Conservation (phyloP, 2,329 filamentous ascomycete species). For the Hansfordia pulvinata region DNA sequence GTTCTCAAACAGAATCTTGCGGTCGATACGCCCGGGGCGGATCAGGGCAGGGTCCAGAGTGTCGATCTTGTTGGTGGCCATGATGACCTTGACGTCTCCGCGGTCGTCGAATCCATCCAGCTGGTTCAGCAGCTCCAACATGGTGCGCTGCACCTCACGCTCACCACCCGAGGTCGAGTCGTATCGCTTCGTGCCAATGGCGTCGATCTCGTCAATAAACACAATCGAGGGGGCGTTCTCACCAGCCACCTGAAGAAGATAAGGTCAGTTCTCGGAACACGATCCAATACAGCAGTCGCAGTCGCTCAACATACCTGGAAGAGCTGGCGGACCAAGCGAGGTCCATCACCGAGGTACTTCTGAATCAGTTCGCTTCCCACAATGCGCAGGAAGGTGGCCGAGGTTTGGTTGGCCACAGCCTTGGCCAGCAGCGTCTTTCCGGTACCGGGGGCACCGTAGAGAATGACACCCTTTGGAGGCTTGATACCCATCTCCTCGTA, state of each 20-base stretch:
- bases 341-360: slow-evolving; percentile 95
- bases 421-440: slow-evolving; percentile 94
- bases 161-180: slow-evolving; percentile 95
- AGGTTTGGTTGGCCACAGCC: slow-evolving; percentile 97
- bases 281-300: no score
- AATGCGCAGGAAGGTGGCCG: slow-evolving; percentile 92
- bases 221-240: slow-evolving; percentile 96
- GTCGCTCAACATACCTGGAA: slow-evolving; percentile 53
- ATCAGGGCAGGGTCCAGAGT: slow-evolving; percentile 93
- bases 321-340: slow-evolving; percentile 85
- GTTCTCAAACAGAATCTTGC: slow-evolving; percentile 75
- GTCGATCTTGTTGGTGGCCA: slow-evolving; percentile 99
- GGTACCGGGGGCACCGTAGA: slow-evolving; percentile 93
- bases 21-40: slow-evolving; percentile 91
- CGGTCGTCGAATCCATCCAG: slow-evolving; percentile 97
- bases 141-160: slow-evolving; percentile 93
- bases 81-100: slow-evolving; percentile 97
- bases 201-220: slow-evolving; percentile 98
- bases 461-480: slow-evolving; percentile 96
- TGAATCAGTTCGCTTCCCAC: slow-evolving; percentile 96
- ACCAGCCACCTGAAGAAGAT: slow-evolving; percentile 56
- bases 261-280: slow-evolving; percentile 6
- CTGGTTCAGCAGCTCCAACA: slow-evolving; percentile 96
- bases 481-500: slow-evolving; percentile 99
- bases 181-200: slow-evolving; percentile 97